Evolutionary conservation across 257 asterid species (phyloP).

Genomic region (Salvia miltiorrhiza): DNA sequence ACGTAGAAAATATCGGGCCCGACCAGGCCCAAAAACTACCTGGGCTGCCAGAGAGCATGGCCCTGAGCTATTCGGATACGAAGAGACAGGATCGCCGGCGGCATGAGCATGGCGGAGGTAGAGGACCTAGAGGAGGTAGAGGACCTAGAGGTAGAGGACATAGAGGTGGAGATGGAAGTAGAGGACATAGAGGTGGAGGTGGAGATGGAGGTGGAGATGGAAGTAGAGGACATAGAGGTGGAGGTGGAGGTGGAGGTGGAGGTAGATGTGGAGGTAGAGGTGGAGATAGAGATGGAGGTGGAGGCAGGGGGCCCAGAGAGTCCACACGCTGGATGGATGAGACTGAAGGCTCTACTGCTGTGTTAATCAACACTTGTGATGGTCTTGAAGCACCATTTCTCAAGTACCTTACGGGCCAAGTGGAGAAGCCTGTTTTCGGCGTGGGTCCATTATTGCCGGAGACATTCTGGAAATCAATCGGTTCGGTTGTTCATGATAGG

Average conservation of each 20-base stretch:
- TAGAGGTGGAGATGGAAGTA: no score
- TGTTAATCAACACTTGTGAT: constrained; percentile 58
- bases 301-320: no score
- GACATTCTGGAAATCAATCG: constrained; percentile 43
- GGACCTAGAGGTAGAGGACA: no score
- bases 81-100: constrained; percentile 21
- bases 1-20: constrained; percentile 35
- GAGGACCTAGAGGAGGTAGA: background rate
- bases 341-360: constrained; percentile 39
- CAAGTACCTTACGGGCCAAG: constrained; percentile 33
- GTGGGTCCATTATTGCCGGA: constrained; percentile 70
- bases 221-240: no score
- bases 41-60: constrained; percentile 54
- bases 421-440: constrained; percentile 44
- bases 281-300: no score
- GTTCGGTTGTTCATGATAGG: constrained; percentile 39
- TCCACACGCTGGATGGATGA: constrained; percentile 62
- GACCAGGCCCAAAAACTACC: constrained; percentile 37
- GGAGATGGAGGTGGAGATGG: no score
- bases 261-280: no score
- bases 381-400: constrained; percentile 52
- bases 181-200: no score
- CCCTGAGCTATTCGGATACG: constrained; percentile 37
- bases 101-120: background rate
- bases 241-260: no score